Conservation (phyloP, 2,329 filamentous ascomycete species). For the Diplocarpon rosae region DNA sequence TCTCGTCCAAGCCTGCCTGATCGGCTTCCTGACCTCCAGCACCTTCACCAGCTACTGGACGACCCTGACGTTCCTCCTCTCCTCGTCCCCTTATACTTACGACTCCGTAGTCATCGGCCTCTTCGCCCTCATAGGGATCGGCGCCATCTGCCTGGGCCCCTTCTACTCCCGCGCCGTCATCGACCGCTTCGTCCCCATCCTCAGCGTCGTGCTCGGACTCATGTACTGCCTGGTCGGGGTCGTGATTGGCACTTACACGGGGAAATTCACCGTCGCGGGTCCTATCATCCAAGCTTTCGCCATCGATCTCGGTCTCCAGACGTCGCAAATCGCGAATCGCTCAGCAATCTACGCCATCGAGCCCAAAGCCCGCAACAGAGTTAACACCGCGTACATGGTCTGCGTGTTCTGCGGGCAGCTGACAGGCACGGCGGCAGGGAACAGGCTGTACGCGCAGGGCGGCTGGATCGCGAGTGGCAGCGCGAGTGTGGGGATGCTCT, state of each 20-base stretch:
- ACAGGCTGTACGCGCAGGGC: conserved; percentile 40
- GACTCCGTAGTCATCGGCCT: conserved; percentile 59
- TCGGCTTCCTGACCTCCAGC: conserved; percentile 49
- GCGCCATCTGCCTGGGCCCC: conserved; percentile 55
- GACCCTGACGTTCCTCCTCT: conserved; percentile 69
- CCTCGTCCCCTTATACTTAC: conserved; percentile 58
- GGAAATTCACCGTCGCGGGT: conserved; percentile 54
- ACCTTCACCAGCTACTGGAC: conserved; percentile 63
- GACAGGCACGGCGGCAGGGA: conserved; percentile 52
- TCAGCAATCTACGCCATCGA: conserved; percentile 60
- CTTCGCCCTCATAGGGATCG: conserved; percentile 68
- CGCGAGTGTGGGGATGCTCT: conserved; percentile 43
- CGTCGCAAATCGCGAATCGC: conserved; percentile 62
- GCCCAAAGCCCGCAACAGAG: conserved; percentile 58
- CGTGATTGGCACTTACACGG: conserved; percentile 57
- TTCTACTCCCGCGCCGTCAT: conserved; percentile 60
- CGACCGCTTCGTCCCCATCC: conserved; percentile 56
- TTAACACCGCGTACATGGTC: conserved; percentile 79
- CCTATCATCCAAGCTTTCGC: conserved; percentile 62
- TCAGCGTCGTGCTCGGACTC: conserved; percentile 55
- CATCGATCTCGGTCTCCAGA: conserved; percentile 63
- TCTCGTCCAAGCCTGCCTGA: conserved; percentile 57
- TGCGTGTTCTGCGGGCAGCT: conserved; percentile 65
- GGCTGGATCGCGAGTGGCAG: conserved; percentile 48
- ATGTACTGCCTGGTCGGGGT: conserved; percentile 48